Conservation (phyloP, 768 basidiomycete genomes). For the Rhodotorula toruloides region DNA sequence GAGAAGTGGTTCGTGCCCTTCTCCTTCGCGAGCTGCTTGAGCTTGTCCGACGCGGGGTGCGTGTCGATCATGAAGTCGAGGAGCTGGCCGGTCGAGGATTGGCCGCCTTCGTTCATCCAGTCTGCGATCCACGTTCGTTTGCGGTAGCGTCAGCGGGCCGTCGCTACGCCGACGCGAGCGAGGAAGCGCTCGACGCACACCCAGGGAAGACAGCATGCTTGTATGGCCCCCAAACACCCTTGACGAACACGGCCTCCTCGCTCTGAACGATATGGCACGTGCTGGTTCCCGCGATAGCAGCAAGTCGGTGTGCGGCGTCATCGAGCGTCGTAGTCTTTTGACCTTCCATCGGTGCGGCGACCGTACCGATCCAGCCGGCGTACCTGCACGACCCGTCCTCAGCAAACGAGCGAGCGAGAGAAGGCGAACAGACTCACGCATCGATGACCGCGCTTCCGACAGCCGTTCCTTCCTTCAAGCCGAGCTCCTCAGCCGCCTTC, state of each 20-base stretch:
- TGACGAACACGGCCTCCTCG: slow-evolving; percentile 73
- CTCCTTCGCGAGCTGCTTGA: slow-evolving; percentile 61
- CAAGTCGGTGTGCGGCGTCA: slow-evolving; percentile 74
- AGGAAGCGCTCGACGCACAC: slow-evolving; percentile 49
- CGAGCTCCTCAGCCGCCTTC: slow-evolving; percentile 75
- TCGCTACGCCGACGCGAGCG: not conserved
- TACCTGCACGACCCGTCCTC: too few species aligned
- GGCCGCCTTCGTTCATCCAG: slow-evolving; percentile 99
- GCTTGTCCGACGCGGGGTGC: slow-evolving; percentile 72
- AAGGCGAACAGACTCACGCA: slow-evolving; percentile 54
- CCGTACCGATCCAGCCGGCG: slow-evolving; percentile 95
- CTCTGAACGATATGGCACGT: slow-evolving; percentile 95
- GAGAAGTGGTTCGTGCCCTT: slow-evolving; percentile 50
- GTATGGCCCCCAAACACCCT: slow-evolving; percentile 67
- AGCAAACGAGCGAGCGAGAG: too few species aligned
- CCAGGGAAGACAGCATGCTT: slow-evolving; percentile 83
- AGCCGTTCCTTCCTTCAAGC: slow-evolving; percentile 75
- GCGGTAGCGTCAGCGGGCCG: not conserved
- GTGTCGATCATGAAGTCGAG: slow-evolving; percentile 93
- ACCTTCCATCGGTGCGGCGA: slow-evolving; percentile 63
- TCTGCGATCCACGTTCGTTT: slow-evolving; percentile 3
- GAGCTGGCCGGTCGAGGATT: slow-evolving; percentile 96
- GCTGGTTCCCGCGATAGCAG: slow-evolving; percentile 90
- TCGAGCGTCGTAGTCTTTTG: slow-evolving; percentile 59
- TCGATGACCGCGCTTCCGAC: slow-evolving; percentile 95